phyloP scores from a whole-genome alignment of 345 rosid species.

The Lepidium africanum region DNA sequence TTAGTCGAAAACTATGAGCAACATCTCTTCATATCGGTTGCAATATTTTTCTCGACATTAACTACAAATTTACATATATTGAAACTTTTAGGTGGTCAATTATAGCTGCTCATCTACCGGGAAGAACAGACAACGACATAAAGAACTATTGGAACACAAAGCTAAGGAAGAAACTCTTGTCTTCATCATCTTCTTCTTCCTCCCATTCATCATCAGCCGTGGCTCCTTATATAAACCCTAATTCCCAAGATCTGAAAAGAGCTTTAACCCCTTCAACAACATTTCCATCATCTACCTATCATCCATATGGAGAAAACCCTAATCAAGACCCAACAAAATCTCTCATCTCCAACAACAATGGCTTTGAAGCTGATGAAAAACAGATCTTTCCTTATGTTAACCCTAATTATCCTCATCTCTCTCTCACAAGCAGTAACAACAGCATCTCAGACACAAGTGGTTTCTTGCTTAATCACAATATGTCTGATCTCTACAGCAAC shows the following conservation, averaged over 20 bases:
- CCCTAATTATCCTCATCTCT: constrained; percentile 20
- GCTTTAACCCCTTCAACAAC: constrained; percentile 23
- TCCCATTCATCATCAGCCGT: constrained; percentile 17
- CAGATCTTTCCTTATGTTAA: constrained; percentile 9
- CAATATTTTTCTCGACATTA: constrained; percentile 8
- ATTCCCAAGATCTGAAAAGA: constrained; percentile 32
- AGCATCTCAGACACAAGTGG: constrained; percentile 13
- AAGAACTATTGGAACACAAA: constrained; percentile 97
- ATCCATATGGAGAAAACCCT: constrained; percentile 27
- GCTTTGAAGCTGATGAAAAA: constrained; percentile 13
- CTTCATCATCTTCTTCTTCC: constrained; percentile 25
- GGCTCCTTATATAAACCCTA: constrained; percentile 19
- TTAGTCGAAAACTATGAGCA: constrained; percentile 22
- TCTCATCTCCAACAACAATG: constrained; percentile 10
- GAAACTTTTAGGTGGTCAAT: constrained; percentile 80
- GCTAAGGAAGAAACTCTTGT: constrained; percentile 82
- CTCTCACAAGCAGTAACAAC: constrained; percentile 12
- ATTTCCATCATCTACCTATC: constrained; percentile 29
- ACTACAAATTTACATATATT: neutral
- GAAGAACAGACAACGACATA: constrained; percentile 91
- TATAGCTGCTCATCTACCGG: constrained; percentile 92
- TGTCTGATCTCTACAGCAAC: constrained; percentile 56
- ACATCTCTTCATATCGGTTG: constrained; percentile 2
- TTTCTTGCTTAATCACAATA: constrained; percentile 33
- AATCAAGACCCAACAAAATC: constrained; percentile 31